phyloP scores from a whole-genome alignment of 805 yeast genomes.

The Teunomyces cretensis region DNA sequence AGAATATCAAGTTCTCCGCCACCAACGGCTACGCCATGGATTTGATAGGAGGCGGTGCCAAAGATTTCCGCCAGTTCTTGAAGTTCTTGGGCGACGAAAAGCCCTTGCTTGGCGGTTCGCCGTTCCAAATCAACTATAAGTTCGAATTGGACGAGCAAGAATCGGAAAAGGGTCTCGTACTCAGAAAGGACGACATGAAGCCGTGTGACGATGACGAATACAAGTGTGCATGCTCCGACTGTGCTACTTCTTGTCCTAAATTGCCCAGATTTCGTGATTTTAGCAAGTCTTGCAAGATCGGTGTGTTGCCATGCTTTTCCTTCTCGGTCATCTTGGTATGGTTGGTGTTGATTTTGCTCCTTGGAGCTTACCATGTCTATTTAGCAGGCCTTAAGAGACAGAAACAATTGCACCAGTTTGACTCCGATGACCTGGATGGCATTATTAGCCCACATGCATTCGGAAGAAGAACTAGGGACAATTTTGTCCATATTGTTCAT shows the following conservation, averaged over 20 bases:
- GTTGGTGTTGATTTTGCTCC: slow-evolving; percentile 29
- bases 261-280: slow-evolving; percentile 47
- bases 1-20: slow-evolving; percentile 85
- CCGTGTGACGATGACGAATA: slow-evolving; percentile 66
- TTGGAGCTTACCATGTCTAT: slow-evolving; percentile 43
- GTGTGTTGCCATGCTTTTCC: slow-evolving; percentile 71
- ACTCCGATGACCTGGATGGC: not conserved
- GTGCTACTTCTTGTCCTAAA: slow-evolving; percentile 75
- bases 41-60: slow-evolving; percentile 96
- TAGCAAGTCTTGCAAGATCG: slow-evolving; percentile 51
- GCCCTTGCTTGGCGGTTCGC: slow-evolving; percentile 92
- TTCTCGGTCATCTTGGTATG: slow-evolving; percentile 58
- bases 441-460: not conserved
- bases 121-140: slow-evolving; percentile 83
- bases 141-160: slow-evolving; percentile 36
- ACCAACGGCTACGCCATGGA: slow-evolving; percentile 98
- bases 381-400: slow-evolving; percentile 14
- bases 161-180: slow-evolving; percentile 14
- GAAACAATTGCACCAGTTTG: slow-evolving; percentile 1
- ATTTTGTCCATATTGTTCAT: not conserved
- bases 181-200: slow-evolving; percentile 30
- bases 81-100: slow-evolving; percentile 93
- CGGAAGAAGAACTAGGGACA: not conserved
- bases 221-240: slow-evolving; percentile 89
- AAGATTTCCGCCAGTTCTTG: slow-evolving; percentile 64